These are phyloP conservation scores for Flagelloscypha sp. DNA, from an alignment of 768 basidiomycete genomes.

Conservation along the genomic window DNA sequence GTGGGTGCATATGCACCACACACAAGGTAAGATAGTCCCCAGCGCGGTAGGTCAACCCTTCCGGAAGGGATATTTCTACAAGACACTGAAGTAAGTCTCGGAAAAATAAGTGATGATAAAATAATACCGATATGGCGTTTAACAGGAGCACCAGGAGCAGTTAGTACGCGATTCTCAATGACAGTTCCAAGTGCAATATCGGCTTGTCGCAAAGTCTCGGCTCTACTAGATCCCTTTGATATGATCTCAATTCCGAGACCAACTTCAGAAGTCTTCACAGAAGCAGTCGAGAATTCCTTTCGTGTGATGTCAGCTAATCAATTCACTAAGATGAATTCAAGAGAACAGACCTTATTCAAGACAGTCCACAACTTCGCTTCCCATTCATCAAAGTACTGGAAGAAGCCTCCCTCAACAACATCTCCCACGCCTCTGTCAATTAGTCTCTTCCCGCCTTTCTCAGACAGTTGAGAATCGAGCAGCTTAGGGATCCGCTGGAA, in stretches of 20 bases:
- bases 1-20: conserved; percentile 7
- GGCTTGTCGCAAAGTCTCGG: conserved; percentile 26
- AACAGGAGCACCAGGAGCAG: conserved; percentile 27
- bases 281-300: conserved; percentile 24
- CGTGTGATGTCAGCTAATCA: too few relatives aligned
- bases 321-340: neutral
- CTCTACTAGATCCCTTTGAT: too few relatives aligned
- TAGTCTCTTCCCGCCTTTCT: conserved; percentile 28
- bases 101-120: too few relatives aligned
- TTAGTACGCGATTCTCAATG: conserved; percentile 30
- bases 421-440: conserved; percentile 32
- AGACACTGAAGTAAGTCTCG: too few relatives aligned
- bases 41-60: conserved; percentile 27
- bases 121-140: conserved; percentile 39
- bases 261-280: conserved; percentile 12
- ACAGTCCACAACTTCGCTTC: conserved; percentile 29
- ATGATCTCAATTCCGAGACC: conserved; percentile 23
- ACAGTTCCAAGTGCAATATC: conserved; percentile 32
- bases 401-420: conserved; percentile 32
- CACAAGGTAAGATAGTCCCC: conserved; percentile 43
- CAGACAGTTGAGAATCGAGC: conserved; percentile 27
- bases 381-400: conserved; percentile 37
- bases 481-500: conserved; percentile 38
- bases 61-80: conserved; percentile 33
- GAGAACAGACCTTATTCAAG: conserved; percentile 21